phyloP scores from a whole-genome alignment of 1,284 basidiomycete species.

The Cryptococcus hybrid region DNA sequence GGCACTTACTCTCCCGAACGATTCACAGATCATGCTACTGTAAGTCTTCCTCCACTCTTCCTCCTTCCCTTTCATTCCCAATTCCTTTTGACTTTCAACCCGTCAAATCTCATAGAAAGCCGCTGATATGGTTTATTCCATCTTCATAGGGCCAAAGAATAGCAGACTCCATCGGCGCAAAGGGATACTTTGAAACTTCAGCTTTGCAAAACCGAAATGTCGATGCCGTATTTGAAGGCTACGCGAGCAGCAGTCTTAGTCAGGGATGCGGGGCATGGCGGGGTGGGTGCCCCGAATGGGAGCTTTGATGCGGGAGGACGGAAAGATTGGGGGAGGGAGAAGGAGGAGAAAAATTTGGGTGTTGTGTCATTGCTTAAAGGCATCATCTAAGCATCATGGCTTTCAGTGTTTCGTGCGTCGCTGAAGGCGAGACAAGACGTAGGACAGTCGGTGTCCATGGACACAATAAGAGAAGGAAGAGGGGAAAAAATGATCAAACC shows the following conservation, averaged over 20 bases:
- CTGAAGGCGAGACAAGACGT: too few relatives aligned
- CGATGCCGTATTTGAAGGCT: slow-evolving; percentile 93
- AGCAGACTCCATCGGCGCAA: slow-evolving; percentile 75
- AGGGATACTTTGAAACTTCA: slow-evolving; percentile 90
- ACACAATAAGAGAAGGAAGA: too few relatives aligned
- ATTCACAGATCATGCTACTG: slow-evolving; percentile 50
- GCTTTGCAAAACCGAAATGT: slow-evolving; percentile 89
- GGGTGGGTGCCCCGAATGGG: slow-evolving; percentile 35
- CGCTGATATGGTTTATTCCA: too few relatives aligned
- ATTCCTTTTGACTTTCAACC: too few relatives aligned
- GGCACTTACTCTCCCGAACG: slow-evolving; percentile 44
- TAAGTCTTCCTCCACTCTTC: slow-evolving; percentile 21
- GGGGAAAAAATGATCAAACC: too few relatives aligned
- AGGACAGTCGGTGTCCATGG: too few relatives aligned
- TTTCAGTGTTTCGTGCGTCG: too few relatives aligned
- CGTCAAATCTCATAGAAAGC: too few relatives aligned
- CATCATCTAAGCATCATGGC: too few relatives aligned
- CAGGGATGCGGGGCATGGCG: slow-evolving; percentile 63
- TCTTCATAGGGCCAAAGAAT: slow-evolving; percentile 65
- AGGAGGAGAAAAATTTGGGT: slow-evolving; percentile 11
- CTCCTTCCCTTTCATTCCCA: background rate
- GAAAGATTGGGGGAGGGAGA: slow-evolving; percentile 7
- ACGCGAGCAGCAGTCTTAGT: slow-evolving; percentile 92
- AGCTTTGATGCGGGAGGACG: too few relatives aligned
- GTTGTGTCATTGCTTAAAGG: slow-evolving; percentile 7